phyloP scores from a whole-genome alignment of 2,329 filamentous ascomycete species.

The Escovopsis sp. region DNA sequence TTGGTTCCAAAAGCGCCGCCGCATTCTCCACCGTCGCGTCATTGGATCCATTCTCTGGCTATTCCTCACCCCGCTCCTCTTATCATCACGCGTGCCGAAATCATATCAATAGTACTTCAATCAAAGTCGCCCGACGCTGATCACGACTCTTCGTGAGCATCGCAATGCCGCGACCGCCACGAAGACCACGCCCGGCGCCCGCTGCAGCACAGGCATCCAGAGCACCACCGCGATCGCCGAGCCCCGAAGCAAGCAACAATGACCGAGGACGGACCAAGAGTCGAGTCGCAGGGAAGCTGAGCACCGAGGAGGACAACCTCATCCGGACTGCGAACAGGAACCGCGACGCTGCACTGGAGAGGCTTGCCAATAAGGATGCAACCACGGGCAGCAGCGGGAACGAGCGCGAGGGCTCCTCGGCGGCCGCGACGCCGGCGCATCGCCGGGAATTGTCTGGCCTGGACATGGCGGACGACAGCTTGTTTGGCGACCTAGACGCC shows the following conservation, averaged over 20 bases:
- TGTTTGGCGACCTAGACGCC: conserved; percentile 30
- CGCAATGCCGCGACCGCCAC: conserved; percentile 17
- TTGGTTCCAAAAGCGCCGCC: no score
- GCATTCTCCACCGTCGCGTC: no score
- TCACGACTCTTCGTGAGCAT: conserved; percentile 2
- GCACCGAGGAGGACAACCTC: conserved; percentile 12
- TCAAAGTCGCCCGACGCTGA: no score
- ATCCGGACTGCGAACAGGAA: conserved; percentile 12
- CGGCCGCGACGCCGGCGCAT: conserved; percentile 17
- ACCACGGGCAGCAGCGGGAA: conserved; percentile 12
- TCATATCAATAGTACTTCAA: no score
- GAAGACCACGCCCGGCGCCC: conserved; percentile 14
- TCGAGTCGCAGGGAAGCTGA: conserved; percentile 7
- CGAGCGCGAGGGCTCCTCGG: conserved; percentile 13
- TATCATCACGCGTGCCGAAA: no score
- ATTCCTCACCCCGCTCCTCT: no score
- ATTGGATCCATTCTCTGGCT: no score
- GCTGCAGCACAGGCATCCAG: conserved; percentile 11
- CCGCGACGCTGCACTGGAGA: conserved; percentile 22
- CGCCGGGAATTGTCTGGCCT: conserved; percentile 30
- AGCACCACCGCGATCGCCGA: conserved; percentile 3
- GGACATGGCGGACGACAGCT: conserved; percentile 30
- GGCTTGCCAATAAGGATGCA: conserved; percentile 20
- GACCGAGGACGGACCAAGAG: conserved; percentile 10
- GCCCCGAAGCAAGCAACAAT: not conserved